Conservation (phyloP, 371 early-diverging fungal species). For the Rhizopus arrhizus region DNA sequence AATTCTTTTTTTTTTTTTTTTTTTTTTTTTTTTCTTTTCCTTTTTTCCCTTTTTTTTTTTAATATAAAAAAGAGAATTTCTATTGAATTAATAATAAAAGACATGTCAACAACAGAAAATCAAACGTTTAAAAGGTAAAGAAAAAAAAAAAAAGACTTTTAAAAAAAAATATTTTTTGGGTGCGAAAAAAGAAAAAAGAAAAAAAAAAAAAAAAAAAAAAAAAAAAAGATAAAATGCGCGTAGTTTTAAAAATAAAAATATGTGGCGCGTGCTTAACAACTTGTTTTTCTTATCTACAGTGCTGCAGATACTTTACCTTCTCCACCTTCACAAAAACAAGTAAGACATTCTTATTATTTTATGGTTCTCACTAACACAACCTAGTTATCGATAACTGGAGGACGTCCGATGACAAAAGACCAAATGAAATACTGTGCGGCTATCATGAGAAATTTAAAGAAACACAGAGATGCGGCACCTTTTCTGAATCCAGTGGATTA, state of each 20-base stretch:
- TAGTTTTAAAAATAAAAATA: not conserved
- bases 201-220: not conserved
- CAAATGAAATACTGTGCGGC: conserved; percentile 80
- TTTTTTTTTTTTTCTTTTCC: not conserved
- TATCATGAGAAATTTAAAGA: conserved; percentile 75
- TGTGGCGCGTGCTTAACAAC: not conserved
- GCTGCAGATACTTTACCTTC: conserved; percentile 17
- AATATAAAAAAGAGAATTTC: not conserved
- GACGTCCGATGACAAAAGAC: conserved; percentile 63
- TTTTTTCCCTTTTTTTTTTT: not conserved
- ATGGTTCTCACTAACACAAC: not conserved
- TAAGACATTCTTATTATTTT: not conserved
- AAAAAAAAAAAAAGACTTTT: not conserved
- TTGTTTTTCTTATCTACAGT: not conserved
- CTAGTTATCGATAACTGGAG: not conserved
- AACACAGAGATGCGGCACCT: conserved; percentile 73
- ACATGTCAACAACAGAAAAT: not conserved
- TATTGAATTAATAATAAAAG: not conserved
- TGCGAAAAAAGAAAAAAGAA: not conserved
- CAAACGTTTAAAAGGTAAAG: conserved; percentile 3
- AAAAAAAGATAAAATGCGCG: not conserved
- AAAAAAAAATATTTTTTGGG: not conserved
- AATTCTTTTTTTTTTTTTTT: conserved; percentile 6
- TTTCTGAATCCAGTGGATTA: conserved; percentile 96
- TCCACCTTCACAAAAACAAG: conserved; percentile 13